Conservation (phyloP, 371 early-diverging fungal species). For the Rhizopus sp. region DNA sequence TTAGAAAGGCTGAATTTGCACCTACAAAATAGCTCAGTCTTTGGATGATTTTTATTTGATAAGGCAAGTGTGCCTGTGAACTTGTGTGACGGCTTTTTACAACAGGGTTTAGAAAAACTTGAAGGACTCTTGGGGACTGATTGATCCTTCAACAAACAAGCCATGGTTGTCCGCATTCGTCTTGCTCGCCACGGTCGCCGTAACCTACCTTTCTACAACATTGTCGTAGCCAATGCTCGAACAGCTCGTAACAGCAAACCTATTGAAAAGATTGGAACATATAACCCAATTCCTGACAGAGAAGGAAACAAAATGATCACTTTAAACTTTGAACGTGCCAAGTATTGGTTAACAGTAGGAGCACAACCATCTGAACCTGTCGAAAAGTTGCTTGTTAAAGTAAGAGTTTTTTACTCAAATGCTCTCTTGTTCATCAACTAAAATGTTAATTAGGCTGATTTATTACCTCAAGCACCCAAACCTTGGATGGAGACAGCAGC, state of each 20-base stretch:
- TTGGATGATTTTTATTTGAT: no score
- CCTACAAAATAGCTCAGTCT: no score
- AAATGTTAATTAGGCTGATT: constrained; percentile 53
- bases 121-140: not conserved
- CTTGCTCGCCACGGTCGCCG: constrained; percentile 88
- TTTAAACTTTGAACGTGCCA: constrained; percentile 86
- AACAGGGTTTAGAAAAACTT: not conserved
- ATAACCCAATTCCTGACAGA: constrained; percentile 82
- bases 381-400: constrained; percentile 87
- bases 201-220: constrained; percentile 92
- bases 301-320: constrained; percentile 82
- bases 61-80: no score
- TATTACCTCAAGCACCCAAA: constrained; percentile 60
- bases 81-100: not conserved
- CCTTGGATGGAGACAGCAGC: constrained; percentile 58
- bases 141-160: not conserved
- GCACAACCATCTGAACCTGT: constrained; percentile 93
- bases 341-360: constrained; percentile 96
- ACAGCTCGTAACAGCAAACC: constrained; percentile 86
- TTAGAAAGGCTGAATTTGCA: no score
- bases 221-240: constrained; percentile 86
- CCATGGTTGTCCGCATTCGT: constrained; percentile 72
- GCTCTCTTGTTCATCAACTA: not conserved
- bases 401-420: constrained; percentile 30
- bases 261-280: constrained; percentile 91